Percentiles rank a stretch among this genome's conserved stretches.
These are phyloP conservation scores for Actinomucor elegans DNA, from an alignment of 371 early-diverging fungal species.

Conservation along the genomic window DNA sequence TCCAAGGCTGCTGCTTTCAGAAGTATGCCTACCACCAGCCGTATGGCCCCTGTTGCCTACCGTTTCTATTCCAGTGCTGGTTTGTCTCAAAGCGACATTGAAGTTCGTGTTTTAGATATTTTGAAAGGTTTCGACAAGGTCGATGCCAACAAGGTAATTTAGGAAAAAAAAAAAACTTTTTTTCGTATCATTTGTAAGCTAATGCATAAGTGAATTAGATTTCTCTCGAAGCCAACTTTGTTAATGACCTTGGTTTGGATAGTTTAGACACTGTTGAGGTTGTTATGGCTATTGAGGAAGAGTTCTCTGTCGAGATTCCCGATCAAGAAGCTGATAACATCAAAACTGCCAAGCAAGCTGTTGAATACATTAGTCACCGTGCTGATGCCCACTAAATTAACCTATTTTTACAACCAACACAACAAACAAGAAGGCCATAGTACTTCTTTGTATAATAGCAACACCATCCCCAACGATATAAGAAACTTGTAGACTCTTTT, in stretches of 20 bases:
- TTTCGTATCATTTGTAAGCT: neutral
- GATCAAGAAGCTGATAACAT: constrained; percentile 97
- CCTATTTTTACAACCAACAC: too few species aligned
- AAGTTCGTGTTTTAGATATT: constrained; percentile 84
- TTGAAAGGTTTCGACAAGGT: constrained; percentile 95
- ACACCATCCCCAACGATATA: too few species aligned
- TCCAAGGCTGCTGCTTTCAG: constrained; percentile 44
- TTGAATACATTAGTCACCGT: constrained; percentile 80
- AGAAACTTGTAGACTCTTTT: too few species aligned
- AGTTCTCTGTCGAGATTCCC: constrained; percentile 96
- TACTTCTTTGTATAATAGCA: too few species aligned
- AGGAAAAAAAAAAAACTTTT: neutral
- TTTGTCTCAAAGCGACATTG: constrained; percentile 61
- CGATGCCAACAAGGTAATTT: constrained; percentile 79
- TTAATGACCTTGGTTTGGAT: constrained; percentile 94
- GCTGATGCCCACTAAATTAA: constrained; percentile 73
- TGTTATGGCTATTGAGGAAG: constrained; percentile 98
- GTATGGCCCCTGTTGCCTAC: constrained; percentile 31
- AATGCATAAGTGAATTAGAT: constrained; percentile 63
- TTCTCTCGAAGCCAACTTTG: constrained; percentile 81
- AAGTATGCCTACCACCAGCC: constrained; percentile 20
- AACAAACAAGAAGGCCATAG: too few species aligned
- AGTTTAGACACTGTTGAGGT: constrained; percentile 97
- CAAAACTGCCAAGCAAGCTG: constrained; percentile 83
- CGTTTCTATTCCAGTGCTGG: constrained; percentile 67